A percentile compares a stretch with the other conserved stretches of the same genome.
Evolutionary conservation across 768 basidiomycete genomes (phyloP).

Genomic region (Leucosporidium yakuticum): DNA sequence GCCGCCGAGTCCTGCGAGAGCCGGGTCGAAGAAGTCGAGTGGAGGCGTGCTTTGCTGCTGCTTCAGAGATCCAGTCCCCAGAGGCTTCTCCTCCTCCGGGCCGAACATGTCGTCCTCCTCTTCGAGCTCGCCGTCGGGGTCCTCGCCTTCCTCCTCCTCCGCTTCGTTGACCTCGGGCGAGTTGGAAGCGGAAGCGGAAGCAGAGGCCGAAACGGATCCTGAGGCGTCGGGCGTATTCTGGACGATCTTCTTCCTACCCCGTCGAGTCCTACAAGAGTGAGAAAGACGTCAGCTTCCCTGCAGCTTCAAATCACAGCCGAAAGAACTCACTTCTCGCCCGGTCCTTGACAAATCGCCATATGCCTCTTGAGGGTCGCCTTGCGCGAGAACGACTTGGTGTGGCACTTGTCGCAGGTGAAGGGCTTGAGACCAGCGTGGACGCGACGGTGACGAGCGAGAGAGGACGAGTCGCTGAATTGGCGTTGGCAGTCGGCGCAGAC

Average conservation of each 20-base stretch:
- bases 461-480: slow-evolving; percentile 82
- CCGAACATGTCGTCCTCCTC: not conserved
- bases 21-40: too few species aligned
- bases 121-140: not conserved
- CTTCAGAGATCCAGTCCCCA: not conserved
- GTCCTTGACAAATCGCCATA: slow-evolving; percentile 13
- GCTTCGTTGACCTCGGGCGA: not conserved
- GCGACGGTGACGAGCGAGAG: slow-evolving; percentile 79
- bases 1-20: too few species aligned
- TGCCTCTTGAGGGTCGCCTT: slow-evolving; percentile 77
- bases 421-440: slow-evolving; percentile 65
- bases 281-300: not conserved
- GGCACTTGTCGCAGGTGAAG: slow-evolving; percentile 79
- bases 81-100: not conserved
- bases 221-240: not conserved
- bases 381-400: slow-evolving; percentile 81
- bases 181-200: not conserved
- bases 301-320: not conserved
- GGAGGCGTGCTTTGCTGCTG: not conserved
- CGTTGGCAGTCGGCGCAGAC: slow-evolving; percentile 80
- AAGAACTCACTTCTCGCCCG: not conserved
- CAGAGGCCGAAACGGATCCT: not conserved
- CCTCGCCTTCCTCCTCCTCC: not conserved
- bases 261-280: not conserved
- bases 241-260: not conserved